A percentile compares a stretch with the other conserved stretches of the same genome.
Evolutionary conservation across 1,284 basidiomycete species (phyloP).

Genomic region (Xerocomus minutiporus): DNA sequence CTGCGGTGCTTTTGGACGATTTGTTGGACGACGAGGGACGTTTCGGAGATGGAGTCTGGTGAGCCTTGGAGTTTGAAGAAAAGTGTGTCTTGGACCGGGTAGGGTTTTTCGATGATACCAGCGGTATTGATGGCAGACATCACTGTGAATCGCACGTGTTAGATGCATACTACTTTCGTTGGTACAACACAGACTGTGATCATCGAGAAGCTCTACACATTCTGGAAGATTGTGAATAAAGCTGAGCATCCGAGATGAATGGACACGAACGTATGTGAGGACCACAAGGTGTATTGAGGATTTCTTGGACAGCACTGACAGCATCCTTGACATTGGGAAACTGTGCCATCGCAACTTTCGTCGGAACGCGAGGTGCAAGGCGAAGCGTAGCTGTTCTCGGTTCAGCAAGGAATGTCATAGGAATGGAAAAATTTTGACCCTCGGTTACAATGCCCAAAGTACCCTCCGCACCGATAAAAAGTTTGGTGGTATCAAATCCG

Average conservation of each 20-base stretch:
- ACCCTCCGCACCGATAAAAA: conserved; percentile 83
- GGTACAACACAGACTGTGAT: conserved; percentile 45
- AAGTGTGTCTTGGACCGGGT: conserved; percentile 73
- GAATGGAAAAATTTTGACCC: conserved; percentile 38
- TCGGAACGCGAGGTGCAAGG: conserved; percentile 72
- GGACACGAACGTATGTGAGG: conserved; percentile 49
- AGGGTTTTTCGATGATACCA: conserved; percentile 53
- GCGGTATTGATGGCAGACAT: conserved; percentile 74
- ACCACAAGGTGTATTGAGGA: conserved; percentile 64
- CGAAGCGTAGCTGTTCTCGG: conserved; percentile 61
- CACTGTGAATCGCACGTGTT: conserved; percentile 39
- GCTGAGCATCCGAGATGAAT: conserved; percentile 1
- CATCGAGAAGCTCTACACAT: conserved; percentile 81
- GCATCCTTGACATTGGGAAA: conserved; percentile 61
- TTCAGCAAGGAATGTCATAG: not conserved
- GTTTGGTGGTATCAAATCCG: conserved; percentile 72
- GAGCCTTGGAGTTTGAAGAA: conserved; percentile 91
- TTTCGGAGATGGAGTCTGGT: conserved; percentile 54
- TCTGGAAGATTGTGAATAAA: conserved; percentile 41
- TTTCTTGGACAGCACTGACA: conserved; percentile 73
- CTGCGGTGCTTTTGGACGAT: conserved; percentile 70
- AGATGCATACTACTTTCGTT: not conserved
- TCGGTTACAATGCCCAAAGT: conserved; percentile 80
- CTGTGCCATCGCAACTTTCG: conserved; percentile 68
- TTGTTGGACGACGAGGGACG: conserved; percentile 54